phyloP scores from a whole-genome alignment of 257 asterid species.

The Pogostemon cablin region DNA sequence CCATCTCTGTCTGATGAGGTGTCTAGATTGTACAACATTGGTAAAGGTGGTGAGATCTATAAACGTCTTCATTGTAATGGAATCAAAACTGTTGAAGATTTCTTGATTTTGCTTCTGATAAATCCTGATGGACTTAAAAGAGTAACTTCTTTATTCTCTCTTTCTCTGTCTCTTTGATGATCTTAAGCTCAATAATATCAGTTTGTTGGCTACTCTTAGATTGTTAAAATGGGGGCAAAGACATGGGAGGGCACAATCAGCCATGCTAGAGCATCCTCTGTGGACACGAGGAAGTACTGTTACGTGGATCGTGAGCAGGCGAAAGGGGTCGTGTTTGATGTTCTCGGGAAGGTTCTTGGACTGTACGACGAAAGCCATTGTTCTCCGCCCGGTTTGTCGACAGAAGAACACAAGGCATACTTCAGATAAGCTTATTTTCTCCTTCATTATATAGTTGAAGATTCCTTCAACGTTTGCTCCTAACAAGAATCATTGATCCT shows the following conservation, averaged over 20 bases:
- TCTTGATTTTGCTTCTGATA: constrained; percentile 47
- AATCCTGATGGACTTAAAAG: constrained; percentile 46
- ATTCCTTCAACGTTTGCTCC: no score
- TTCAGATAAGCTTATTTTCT: constrained; percentile 8
- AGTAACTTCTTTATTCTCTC: constrained; percentile 37
- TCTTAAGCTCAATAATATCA: no score
- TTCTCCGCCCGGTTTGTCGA: constrained; percentile 28
- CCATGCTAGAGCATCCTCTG: constrained; percentile 54
- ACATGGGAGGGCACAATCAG: constrained; percentile 44
- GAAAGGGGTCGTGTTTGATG: constrained; percentile 43
- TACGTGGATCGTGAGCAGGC: constrained; percentile 33
- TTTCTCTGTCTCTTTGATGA: background rate
- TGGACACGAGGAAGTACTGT: constrained; percentile 36
- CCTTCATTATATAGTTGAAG: background rate
- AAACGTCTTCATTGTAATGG: constrained; percentile 33
- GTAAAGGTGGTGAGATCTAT: constrained; percentile 32
- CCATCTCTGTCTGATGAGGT: constrained; percentile 57
- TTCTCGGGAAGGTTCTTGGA: constrained; percentile 46
- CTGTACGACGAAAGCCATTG: constrained; percentile 27
- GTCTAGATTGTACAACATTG: constrained; percentile 40
- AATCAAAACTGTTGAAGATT: constrained; percentile 52
- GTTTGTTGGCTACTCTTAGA: constrained; percentile 36
- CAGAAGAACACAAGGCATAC: constrained; percentile 49
- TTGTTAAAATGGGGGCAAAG: constrained; percentile 33
- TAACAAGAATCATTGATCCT: constrained; percentile 5